phyloP scores from a whole-genome alignment of 352 stramenopile genomes.

The Thalassiosira hispida region DNA sequence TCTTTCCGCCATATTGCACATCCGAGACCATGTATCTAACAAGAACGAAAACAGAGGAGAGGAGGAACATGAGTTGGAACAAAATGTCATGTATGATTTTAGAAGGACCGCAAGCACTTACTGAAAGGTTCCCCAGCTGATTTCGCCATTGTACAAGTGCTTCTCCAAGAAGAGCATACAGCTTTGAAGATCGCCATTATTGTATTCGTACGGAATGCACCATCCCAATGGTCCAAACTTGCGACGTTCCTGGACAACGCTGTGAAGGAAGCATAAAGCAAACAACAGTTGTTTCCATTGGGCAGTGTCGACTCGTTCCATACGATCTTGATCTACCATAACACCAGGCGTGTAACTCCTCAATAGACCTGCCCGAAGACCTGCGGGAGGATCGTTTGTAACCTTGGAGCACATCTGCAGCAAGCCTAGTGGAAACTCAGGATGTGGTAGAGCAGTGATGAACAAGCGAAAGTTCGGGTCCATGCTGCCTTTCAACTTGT shows the following conservation, averaged over 20 bases:
- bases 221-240: conserved; percentile 98
- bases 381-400: conserved; percentile 96
- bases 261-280: conserved; percentile 97
- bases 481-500: conserved; percentile 94
- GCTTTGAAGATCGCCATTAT: conserved; percentile 96
- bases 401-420: conserved; percentile 99
- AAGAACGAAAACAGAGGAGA: conserved; percentile 4
- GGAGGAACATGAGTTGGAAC: too few relatives aligned
- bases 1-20: conserved; percentile 98
- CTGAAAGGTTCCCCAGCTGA: conserved; percentile 97
- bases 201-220: conserved; percentile 99
- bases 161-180: conserved; percentile 99
- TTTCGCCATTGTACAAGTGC: conserved; percentile 97
- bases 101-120: conserved; percentile 15
- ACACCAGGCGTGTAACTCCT: conserved; percentile 93
- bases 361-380: conserved; percentile 93
- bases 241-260: conserved; percentile 96
- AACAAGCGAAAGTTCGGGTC: conserved; percentile 96
- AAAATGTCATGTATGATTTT: too few relatives aligned
- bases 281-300: conserved; percentile 97
- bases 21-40: conserved; percentile 96
- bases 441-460: conserved; percentile 95
- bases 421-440: conserved; percentile 95
- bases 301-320: conserved; percentile 94
- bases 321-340: conserved; percentile 98